Evolutionary conservation across 2,329 filamentous ascomycete genomes (phyloP), one percentile per base, ranked within the genome.

Genomic region (Fusarium mangiferae): DNA sequence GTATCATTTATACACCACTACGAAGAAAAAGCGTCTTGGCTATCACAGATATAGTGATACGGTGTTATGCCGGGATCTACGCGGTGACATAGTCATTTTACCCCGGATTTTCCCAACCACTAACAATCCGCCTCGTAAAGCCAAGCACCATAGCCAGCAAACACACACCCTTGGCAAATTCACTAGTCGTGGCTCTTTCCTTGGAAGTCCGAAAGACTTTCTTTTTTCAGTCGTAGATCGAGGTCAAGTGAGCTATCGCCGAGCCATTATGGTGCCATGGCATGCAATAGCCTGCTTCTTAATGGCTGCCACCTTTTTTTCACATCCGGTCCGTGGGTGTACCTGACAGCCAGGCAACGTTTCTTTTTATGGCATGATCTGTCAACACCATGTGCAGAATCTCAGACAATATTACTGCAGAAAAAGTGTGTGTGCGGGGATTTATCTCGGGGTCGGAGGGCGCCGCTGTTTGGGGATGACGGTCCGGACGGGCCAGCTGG

Each of bases 291-390:
- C 52, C 45, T 15, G 28, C 17, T 24, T 41, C 30, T 39, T 55
- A 67, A 69, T 68, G 70, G 71, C 44, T 55, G 66, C 49, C 46
- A 33, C 28, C 28, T 28, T 28, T 28, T 28, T n/a, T n/a, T n/a
- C n/a, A 30, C 62, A 74, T 44, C 72, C 72, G 72, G 67, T 70
- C 72, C 61, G n/a, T 36, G 11, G 42, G n/a, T 36, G 62, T 70
- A 62, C 55, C 72, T 63, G 60, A 46, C 57, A 76, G 65, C 33
- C 39, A 41, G 39, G 56, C 44, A 54, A 22, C 39, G 38, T 57
- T 41, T 62, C 26, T 48, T n/a, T 24, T 46, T 39, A 77, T 77
- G 74, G 70, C 64, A 77, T 72, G 74, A 77, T 77, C 57, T 68
- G 39, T 60, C 46, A 62, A 28, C 44, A 60, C 48, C 48, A 65